Evolutionary conservation across 2,329 filamentous ascomycete genomes (phyloP), one percentile per base, ranked within the genome.

Genomic region (Mollisiaceae sp.): DNA sequence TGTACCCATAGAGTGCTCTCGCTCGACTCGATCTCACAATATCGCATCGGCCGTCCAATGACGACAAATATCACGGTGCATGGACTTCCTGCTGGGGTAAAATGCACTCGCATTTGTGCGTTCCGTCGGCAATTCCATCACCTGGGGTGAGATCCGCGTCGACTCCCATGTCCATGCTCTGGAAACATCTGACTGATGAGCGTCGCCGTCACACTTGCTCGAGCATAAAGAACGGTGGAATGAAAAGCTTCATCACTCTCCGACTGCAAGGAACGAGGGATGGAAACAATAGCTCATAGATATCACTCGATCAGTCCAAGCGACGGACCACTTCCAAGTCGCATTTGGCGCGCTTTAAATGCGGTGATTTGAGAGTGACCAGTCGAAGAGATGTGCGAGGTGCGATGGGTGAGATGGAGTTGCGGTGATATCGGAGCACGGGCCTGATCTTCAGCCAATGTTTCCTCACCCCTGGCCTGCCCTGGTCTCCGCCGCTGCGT

Each of bases 361-460:
- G 55, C 62, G 43, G 57, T 52, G 56, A 59, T 54, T 35, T 50
- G 43, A 15, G 22, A 18, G 9, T 12, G 41, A 15, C 22, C 6
- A 12, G 60, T 64, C n/a, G n/a, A n/a, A n/a, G n/a, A n/a, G n/a
- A 60, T 61, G 18, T 15, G 54, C 18, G 18, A 32, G 47, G 52
- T 12, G 8, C 32, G n/a, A 35, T 58, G 24, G 20, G 32, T 27
- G 3, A 22, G 15, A 27, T 54, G 50, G 9, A 2, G n/a, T 32
- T 22, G 12, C 6, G 32, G 43, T 47, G 36, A 69, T 60, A 54
- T 52, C 55, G 60, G 56, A 61, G 67, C 59, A 63, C 63, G 59
- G 65, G 63, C 65, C 43, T 43, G 63, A 64, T 64, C 50, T 39
- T 27, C 65, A 67, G 64, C 68, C 64, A 70, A 68, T 68, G 12